A percentile compares a stretch with the other conserved stretches of the same genome.
phyloP scores from a whole-genome alignment of 306 rosid genomes.

The Lablab purpureus region DNA sequence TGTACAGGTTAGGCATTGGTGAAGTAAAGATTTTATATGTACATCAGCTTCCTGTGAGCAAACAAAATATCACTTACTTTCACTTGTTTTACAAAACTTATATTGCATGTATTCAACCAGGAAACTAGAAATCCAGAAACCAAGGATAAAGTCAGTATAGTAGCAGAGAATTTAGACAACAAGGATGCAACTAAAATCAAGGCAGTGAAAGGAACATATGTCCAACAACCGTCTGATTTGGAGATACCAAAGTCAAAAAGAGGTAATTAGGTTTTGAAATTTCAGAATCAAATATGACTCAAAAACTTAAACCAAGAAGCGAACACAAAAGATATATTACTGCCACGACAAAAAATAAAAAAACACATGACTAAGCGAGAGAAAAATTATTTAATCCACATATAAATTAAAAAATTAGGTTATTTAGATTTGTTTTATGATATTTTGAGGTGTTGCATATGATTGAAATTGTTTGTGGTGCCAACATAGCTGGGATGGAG shows the following conservation, averaged over 20 bases:
- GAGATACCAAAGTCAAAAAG: not conserved
- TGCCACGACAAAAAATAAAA: not conserved
- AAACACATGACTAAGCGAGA: not conserved
- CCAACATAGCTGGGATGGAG: too few species aligned
- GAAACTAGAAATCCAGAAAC: not conserved
- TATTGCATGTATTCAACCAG: not conserved
- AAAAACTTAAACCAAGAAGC: not conserved
- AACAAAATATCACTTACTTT: too few species aligned
- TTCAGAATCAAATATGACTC: not conserved
- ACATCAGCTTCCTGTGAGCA: not conserved
- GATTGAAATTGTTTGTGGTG: too few species aligned
- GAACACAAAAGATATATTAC: not conserved
- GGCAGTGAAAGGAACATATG: not conserved
- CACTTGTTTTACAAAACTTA: not conserved
- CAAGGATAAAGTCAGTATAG: not conserved
- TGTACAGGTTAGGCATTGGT: not conserved
- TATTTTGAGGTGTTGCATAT: too few species aligned
- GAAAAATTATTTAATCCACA: not conserved
- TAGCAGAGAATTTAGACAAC: not conserved
- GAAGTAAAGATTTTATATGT: not conserved
- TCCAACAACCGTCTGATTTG: not conserved
- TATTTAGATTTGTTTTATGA: not conserved
- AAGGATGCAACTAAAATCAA: not conserved
- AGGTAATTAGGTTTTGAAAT: not conserved
- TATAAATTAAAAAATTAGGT: not conserved